Evolutionary conservation across 2,329 filamentous ascomycete species (phyloP), one percentile per base, ranked within the genome.

Genomic region (Nigrograna mackinnonii): DNA sequence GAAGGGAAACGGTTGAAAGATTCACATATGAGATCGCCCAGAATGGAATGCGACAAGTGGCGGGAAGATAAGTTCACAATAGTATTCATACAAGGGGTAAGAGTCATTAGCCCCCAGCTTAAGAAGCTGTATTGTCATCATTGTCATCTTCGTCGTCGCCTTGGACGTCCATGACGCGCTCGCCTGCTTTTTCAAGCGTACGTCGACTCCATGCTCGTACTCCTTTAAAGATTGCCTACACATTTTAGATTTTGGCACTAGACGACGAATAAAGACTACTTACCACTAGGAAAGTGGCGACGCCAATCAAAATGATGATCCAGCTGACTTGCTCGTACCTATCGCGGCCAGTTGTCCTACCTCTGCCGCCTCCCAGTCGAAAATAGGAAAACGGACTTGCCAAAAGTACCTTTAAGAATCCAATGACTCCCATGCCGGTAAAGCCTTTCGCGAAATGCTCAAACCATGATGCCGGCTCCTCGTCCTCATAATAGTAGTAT

Each of bases 391-490:
- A 91, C 2, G 92, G 82, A 14, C 82, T 85, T 13, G 84, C 80
- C 37, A 95, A 71, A 39, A 95, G 75, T 20, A 87, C 86, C 69
- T 96, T 96, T 43, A 91, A 66, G 46, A 95, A 87, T 0, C 92
- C 91, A 14, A 97, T 73, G 5, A 97, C 73, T 6, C 94, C 94
- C 37, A 97, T 79, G 4, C 89, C 92, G n/a, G 92, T 85, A 53
- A 96, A 78, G 0, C 94, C 94, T 68, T 96, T 96, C 44, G 87
- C 50, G 54, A 96, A 94, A 64, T 99, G 94, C 55, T 88, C 83
- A 5, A 76, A 58, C 92, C 92, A 97, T 1, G 83, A 81, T 7
- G 47, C 48, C n/a, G 62, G 50, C 37, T 70, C 47, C 57, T 70
- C 46, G 30, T 69, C 70, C 4, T 60, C 52, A 33, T 63, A 50